Evolutionary conservation across 1,284 basidiomycete species (phyloP).

Genomic region (Rugosomyces carneus): DNA sequence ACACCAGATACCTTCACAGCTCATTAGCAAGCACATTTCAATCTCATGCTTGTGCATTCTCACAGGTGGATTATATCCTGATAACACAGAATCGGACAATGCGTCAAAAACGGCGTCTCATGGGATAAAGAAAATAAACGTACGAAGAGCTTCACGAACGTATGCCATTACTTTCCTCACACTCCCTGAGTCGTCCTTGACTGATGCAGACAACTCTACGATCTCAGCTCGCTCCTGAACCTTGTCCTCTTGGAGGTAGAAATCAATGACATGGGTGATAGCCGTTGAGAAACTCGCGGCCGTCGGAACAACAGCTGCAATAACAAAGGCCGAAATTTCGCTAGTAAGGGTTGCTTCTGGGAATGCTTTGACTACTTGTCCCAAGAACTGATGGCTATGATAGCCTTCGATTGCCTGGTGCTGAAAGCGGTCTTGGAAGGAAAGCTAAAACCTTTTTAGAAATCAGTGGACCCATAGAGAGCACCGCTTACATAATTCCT

Average conservation of each 20-base stretch:
- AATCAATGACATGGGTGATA: conserved; percentile 55
- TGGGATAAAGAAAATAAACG: conserved; percentile 18
- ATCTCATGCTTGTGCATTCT: background rate
- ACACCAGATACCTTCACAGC: conserved; percentile 30
- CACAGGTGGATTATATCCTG: conserved; percentile 28
- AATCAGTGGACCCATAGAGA: background rate
- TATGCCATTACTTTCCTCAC: conserved; percentile 34
- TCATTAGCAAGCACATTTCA: background rate
- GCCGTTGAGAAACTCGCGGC: conserved; percentile 48
- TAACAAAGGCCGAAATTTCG: conserved; percentile 36
- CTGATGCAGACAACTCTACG: conserved; percentile 26
- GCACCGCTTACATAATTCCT: conserved; percentile 1
- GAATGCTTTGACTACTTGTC: conserved; percentile 17
- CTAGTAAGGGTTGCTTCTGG: conserved; percentile 14
- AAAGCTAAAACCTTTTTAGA: conserved; percentile 7
- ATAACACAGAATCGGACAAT: background rate
- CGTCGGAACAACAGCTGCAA: conserved; percentile 45
- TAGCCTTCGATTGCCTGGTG: conserved; percentile 15
- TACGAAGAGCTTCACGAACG: conserved; percentile 48
- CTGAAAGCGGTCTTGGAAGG: conserved; percentile 12
- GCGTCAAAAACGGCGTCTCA: background rate
- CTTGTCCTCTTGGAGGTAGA: conserved; percentile 46
- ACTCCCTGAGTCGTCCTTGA: conserved; percentile 18
- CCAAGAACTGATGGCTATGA: conserved; percentile 22
- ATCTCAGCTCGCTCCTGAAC: conserved; percentile 38